Base-by-base conservation (phyloP, 139 green algal genomes). In the Protoeuglena noctilucae region DNA sequence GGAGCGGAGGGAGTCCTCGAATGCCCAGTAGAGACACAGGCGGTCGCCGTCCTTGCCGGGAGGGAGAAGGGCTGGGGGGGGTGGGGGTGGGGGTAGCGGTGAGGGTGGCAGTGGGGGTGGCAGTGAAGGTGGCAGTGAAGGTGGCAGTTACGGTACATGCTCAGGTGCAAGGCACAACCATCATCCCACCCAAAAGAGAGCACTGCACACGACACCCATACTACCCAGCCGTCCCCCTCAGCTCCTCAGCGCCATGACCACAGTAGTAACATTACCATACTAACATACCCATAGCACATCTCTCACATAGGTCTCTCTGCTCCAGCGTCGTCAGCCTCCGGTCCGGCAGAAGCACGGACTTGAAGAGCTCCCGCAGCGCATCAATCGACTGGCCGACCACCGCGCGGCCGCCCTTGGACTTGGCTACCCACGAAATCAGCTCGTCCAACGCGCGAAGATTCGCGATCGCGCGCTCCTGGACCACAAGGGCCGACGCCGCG, bases 401-500 rank as follows among this genome's bases (percentile, higher is more conserved):
- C 40, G 40, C 21, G 66, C 50, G 16, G 41, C 54, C 51, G 31
- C 63, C 52, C 51, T 67, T 71, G 28, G 17, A 19, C 22, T 16
- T 46, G 2, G 17, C 23, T 19, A 66, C 46, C 67, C 79, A 72
- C 2, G 12, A 30, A 7, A 95, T 40, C 49, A 96, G 62, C 17
- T 66, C 64, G 54, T 96, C 88, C 56, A 96, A 66, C 2, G 54
- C 61, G 3, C 40, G 43, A 40, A 94, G 56, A 67, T 89, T 88
- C 40, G 75, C 73, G 3, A 83, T 45, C 3, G 66, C 70, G 25
- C 61, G 71, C 57, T 94, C 83, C 67, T 92, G 73, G 12, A 96
- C 56, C 47, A 90, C 60, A 39, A 96, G 68, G 12, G 88, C 79
- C 57, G 83, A 68, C 3, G 88, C 88, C 2, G 88, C 88, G 19